These are phyloP conservation scores for Boletus pseudo-olivaceus DNA, from an alignment of 768 basidiomycete genomes.

Conservation along the genomic window DNA sequence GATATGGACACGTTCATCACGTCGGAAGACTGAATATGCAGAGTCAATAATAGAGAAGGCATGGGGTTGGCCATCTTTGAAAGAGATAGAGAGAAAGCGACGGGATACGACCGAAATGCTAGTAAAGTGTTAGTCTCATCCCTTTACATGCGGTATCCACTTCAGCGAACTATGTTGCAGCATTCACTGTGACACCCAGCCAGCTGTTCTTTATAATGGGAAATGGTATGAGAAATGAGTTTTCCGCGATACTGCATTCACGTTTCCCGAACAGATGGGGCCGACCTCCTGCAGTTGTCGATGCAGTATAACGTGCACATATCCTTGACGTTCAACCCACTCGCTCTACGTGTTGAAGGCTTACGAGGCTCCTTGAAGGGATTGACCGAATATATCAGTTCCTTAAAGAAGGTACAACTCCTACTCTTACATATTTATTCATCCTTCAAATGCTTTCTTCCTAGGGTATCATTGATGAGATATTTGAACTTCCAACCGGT, in stretches of 20 bases:
- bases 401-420: conserved; percentile 45
- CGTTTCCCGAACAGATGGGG: conserved; percentile 48
- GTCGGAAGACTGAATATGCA: conserved; percentile 41
- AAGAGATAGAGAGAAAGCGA: conserved; percentile 46
- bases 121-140: conserved; percentile 40
- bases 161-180: conserved; percentile 34
- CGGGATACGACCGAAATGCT: conserved; percentile 48
- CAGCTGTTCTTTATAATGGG: conserved; percentile 72
- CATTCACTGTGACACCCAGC: conserved; percentile 50
- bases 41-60: conserved; percentile 56
- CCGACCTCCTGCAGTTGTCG: conserved; percentile 57
- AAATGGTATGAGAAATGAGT: conserved; percentile 43
- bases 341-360: conserved; percentile 59
- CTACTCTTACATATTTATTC: not conserved
- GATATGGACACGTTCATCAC: conserved; percentile 31
- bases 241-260: conserved; percentile 7
- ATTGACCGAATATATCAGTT: conserved; percentile 43
- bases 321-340: conserved; percentile 52
- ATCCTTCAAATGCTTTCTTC: not conserved
- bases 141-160: not conserved
- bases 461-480: conserved; percentile 32
- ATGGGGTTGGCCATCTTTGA: conserved; percentile 69
- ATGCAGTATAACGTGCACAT: conserved; percentile 58
- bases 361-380: conserved; percentile 48
- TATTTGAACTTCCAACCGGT: conserved; percentile 42